Base-by-base conservation (phyloP, 129 eudicot species). In the Logfia minima region DNA sequence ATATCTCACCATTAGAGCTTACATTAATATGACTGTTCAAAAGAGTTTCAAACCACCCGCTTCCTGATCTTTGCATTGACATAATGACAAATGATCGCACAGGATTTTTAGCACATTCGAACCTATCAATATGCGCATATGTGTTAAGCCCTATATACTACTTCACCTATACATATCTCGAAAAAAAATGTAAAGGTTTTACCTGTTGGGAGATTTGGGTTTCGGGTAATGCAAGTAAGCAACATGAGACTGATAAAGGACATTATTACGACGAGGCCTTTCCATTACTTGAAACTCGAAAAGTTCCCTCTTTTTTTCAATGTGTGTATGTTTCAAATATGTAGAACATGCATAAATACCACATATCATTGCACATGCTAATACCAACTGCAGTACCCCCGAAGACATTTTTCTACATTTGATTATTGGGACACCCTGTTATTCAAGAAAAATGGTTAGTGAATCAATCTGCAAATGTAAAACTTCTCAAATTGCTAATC, bases 31-130 rank as follows among this genome's bases (percentile, higher is more conserved):
- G 98, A 86, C 97, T 94, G 76, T 94, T 94, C 72, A 94, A 80
- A 39, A 94, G 64, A 58, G 97, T 89, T 82, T 94, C 98, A 10
- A 94, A 91, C 98, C 98, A 94, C 68, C 98, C 97, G 71, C 97
- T 94, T 68, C 98, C 97, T 13, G 98, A 94, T 80, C 98, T 85
- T 86, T 94, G 97, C 89, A 85, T 86, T 14, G 98, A 94, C 71
- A 94, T 8, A 60, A 94, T 89, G 23, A 89, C 96, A 78, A 94
- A 94, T 71, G 83, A 83, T 19, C 90, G 90, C 26, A 84, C 88
- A 3, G 89, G 93, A 82, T 87, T 94, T 76, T 89, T 74, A 17
- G 75, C 72, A 76, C 93, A 94, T 74, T 88, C 91, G 29, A 83
- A 86, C 90, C 96, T 92, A 66, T 8, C 34, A 80, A 29, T 18